Conservation (phyloP, 1,284 basidiomycete species). For the Termitomyces sp. region DNA sequence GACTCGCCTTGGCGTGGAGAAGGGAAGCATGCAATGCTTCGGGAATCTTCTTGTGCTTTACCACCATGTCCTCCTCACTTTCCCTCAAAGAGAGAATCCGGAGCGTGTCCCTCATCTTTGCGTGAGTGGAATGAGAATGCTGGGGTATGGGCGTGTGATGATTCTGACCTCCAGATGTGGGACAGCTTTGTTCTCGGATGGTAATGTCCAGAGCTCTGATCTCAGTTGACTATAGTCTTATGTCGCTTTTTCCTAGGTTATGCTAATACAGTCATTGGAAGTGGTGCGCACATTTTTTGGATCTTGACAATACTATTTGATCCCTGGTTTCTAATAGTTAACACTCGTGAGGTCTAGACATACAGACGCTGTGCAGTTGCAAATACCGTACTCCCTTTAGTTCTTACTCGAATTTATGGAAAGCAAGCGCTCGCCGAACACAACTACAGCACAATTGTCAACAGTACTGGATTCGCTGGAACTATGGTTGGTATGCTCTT, state of each 20-base stretch:
- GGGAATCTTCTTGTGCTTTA: background rate
- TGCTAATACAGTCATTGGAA: slow-evolving; percentile 74
- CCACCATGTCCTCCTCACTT: background rate
- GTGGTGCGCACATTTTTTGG: slow-evolving; percentile 38
- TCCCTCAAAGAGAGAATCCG: slow-evolving; percentile 26
- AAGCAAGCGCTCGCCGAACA: slow-evolving; percentile 37
- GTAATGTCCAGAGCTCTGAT: slow-evolving; percentile 30
- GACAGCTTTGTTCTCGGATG: slow-evolving; percentile 83
- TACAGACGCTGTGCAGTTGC: background rate
- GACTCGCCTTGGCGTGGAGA: background rate
- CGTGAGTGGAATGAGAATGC: slow-evolving; percentile 37
- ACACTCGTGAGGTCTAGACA: slow-evolving; percentile 43
- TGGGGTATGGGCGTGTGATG: background rate
- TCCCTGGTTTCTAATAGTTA: slow-evolving; percentile 36
- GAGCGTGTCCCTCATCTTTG: slow-evolving; percentile 72
- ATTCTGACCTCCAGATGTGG: slow-evolving; percentile 50
- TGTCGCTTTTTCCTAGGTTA: slow-evolving; percentile 47
- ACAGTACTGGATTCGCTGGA: slow-evolving; percentile 74
- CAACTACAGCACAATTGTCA: slow-evolving; percentile 59
- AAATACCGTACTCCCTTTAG: slow-evolving; percentile 25
- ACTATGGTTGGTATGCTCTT: slow-evolving; percentile 76
- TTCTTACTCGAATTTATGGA: slow-evolving; percentile 65
- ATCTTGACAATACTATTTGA: background rate
- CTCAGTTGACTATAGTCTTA: background rate
- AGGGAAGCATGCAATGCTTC: background rate